These are phyloP conservation scores for Gnomoniopsis smithogilvyi DNA, from an alignment of 2,329 filamentous ascomycete species.

Conservation along the genomic window DNA sequence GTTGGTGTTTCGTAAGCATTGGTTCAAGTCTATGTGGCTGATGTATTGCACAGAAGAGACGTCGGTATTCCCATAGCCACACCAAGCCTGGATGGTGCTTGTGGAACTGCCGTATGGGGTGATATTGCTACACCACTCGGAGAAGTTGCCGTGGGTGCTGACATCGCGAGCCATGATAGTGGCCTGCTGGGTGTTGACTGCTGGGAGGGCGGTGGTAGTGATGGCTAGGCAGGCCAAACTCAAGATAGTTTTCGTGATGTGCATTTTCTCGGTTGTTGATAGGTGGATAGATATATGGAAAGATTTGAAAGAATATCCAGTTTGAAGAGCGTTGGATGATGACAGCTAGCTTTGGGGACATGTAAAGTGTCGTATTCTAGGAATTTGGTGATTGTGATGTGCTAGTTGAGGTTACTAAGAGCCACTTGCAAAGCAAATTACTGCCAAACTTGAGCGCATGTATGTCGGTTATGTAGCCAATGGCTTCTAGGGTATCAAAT, in stretches of 20 bases:
- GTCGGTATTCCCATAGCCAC: not conserved
- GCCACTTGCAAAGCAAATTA: too few relatives aligned
- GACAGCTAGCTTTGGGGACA: too few relatives aligned
- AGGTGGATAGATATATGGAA: not conserved
- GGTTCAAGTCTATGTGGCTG: not conserved
- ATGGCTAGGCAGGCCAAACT: not conserved
- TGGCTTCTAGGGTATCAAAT: too few relatives aligned
- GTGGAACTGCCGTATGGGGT: not conserved
- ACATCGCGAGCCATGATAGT: not conserved
- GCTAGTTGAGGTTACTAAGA: too few relatives aligned
- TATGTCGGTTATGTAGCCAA: too few relatives aligned
- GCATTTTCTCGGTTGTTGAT: not conserved
- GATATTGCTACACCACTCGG: not conserved
- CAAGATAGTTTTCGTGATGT: not conserved
- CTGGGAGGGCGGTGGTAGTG: not conserved
- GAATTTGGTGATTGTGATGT: too few relatives aligned
- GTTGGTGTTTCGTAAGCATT: not conserved
- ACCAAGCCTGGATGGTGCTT: not conserved
- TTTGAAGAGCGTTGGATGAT: too few relatives aligned
- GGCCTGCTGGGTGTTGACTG: not conserved
- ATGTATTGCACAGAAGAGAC: not conserved
- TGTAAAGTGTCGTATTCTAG: too few relatives aligned
- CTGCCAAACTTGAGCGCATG: too few relatives aligned
- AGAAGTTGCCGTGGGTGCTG: not conserved
- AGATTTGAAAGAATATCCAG: too few relatives aligned